Base-by-base conservation (phyloP, 1,284 basidiomycete genomes). In the Leccinum solheimii region DNA sequence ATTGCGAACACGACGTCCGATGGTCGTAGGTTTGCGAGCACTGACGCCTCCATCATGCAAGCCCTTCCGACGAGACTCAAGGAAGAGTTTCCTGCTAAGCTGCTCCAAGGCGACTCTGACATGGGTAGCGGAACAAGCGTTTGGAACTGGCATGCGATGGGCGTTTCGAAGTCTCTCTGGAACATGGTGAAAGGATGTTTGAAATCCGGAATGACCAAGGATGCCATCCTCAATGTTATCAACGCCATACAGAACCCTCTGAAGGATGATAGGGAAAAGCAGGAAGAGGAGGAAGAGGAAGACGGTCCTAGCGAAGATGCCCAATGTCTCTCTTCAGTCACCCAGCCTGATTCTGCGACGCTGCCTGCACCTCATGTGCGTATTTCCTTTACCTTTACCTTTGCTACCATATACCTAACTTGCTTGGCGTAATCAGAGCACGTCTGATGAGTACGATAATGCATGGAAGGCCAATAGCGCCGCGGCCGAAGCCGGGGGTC, bases 131-230 rank as follows among this genome's bases (percentile, higher is more conserved):
- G 82, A 3, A 63, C 79, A 1, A 80, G 83, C 59, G 79, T 87
- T 5, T 91, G 88, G 89, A 86, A 83, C 68, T 90, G 88, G 88
- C 81, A 83, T 59, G 83, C 85, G 1, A 77, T 86, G 68, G 88
- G 88, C 1, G 87, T 90, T 11, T 87, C 86, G 3, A 79, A 79
- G 57, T 77, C 82, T 23, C 72, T 91, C 51, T 90, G 88, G 88
- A 87, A 88, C 67, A 80, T 91, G 75, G 86, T 87, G 3, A 76
- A 80, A 40, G 84, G 82, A 0, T 80, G 78, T 49, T 68, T 91
- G 69, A 77, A 77, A 48, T 77, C 79, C 1, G 87, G 87, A 3
- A 68, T 90, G 69, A 73, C 78, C 64, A 87, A 82, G 72, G 85
- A 86, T 5, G 79, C 80, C 1, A 85, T 89, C 34, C 67, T 88